These are phyloP conservation scores for Camellia oleifera DNA, from an alignment of 179 eudicot genomes.

Conservation along the genomic window DNA sequence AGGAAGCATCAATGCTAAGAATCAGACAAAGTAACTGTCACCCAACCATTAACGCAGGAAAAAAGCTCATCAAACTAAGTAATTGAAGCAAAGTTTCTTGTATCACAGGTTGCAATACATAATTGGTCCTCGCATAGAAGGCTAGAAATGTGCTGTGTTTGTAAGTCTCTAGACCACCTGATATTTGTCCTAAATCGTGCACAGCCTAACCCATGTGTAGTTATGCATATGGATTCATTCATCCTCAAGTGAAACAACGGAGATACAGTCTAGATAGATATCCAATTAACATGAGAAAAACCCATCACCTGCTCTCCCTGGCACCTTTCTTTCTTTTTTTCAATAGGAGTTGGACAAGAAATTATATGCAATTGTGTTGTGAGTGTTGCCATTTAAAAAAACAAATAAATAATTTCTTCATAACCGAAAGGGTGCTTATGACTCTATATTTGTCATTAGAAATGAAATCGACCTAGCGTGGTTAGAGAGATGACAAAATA, in stretches of 20 bases:
- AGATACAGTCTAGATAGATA: too few species aligned
- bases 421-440: neutral
- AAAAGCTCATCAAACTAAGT: too few species aligned
- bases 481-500: neutral
- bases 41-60: too few species aligned
- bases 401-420: neutral
- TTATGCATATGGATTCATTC: too few species aligned
- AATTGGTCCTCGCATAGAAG: neutral
- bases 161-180: neutral
- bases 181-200: neutral
- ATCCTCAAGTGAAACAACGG: too few species aligned
- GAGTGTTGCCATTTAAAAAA: neutral
- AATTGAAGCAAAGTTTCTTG: neutral
- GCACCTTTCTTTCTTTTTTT: neutral
- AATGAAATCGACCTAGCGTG: neutral
- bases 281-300: too few species aligned
- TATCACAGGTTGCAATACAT: neutral
- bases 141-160: neutral
- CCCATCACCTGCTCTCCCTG: too few species aligned
- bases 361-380: neutral
- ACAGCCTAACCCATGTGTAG: neutral
- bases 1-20: neutral
- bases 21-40: neutral
- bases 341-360: neutral
- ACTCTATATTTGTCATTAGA: neutral